These are phyloP conservation scores for Pseudodiploospora longispora DNA, from an alignment of 2,329 filamentous ascomycete species.

Conservation along the genomic window DNA sequence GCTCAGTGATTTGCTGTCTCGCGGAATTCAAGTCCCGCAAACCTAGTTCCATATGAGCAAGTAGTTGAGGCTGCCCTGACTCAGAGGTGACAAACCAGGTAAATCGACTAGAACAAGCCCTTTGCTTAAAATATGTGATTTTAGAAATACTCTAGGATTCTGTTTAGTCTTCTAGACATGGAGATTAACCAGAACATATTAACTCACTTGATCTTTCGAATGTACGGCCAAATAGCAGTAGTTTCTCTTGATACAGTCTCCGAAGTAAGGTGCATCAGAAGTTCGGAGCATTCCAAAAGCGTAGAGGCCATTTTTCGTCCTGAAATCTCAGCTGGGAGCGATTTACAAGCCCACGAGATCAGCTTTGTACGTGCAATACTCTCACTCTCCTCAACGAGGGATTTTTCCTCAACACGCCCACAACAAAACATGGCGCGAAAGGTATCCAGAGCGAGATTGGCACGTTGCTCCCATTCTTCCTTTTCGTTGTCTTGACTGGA, in stretches of 20 bases:
- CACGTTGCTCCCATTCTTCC: constrained; percentile 17
- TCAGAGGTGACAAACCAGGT: constrained; percentile 25
- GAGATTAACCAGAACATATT: neutral
- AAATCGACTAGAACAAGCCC: constrained; percentile 41
- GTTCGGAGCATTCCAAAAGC: constrained; percentile 23
- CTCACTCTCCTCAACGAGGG: constrained; percentile 12
- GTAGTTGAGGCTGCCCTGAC: too few relatives aligned
- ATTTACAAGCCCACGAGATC: constrained; percentile 14
- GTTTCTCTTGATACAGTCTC: constrained; percentile 14
- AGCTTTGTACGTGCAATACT: constrained; percentile 14
- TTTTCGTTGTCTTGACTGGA: constrained; percentile 14
- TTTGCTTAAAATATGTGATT: constrained; percentile 38
- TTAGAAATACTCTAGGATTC: constrained; percentile 29
- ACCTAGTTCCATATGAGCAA: constrained; percentile 19
- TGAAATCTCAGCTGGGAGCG: constrained; percentile 4
- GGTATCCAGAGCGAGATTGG: constrained; percentile 26
- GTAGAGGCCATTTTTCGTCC: constrained; percentile 2
- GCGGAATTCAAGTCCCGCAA: constrained; percentile 39
- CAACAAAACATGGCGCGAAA: constrained; percentile 30
- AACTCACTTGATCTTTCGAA: constrained; percentile 33
- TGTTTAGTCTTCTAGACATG: neutral
- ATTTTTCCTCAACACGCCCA: constrained; percentile 11
- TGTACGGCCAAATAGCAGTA: constrained; percentile 34
- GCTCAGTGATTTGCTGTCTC: constrained; percentile 34
- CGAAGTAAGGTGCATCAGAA: constrained; percentile 30